phyloP scores from a whole-genome alignment of 352 stramenopile species.

The Globisporangium alternatum region DNA sequence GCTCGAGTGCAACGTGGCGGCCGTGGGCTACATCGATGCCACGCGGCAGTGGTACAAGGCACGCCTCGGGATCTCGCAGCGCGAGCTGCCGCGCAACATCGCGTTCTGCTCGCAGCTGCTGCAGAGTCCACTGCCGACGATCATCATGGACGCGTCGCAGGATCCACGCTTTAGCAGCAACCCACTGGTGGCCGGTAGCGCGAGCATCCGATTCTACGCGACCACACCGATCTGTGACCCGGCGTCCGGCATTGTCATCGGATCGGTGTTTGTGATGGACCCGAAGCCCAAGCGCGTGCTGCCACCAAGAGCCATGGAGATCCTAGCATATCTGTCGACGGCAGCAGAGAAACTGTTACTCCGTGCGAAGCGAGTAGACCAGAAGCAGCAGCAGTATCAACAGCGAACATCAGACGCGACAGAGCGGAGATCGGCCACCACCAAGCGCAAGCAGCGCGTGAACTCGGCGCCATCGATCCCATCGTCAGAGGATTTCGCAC shows the following conservation, averaged over 20 bases:
- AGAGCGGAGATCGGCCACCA: not conserved
- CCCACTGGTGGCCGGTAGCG: conserved; percentile 82
- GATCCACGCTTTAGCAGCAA: conserved; percentile 87
- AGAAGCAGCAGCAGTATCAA: conserved; percentile 1
- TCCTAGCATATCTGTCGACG: conserved; percentile 62
- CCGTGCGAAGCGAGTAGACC: not conserved
- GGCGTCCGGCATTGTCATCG: conserved; percentile 49
- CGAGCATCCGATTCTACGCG: conserved; percentile 93
- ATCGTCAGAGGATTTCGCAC: not conserved
- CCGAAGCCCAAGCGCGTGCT: conserved; percentile 43
- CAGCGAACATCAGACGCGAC: not conserved
- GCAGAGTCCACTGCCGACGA: conserved; percentile 42
- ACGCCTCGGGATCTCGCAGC: conserved; percentile 63
- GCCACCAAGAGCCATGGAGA: conserved; percentile 53
- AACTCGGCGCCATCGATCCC: conserved; percentile 21
- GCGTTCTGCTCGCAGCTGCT: conserved; percentile 65
- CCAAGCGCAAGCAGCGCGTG: conserved; percentile 23
- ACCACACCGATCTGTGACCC: conserved; percentile 66
- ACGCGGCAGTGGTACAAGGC: conserved; percentile 73
- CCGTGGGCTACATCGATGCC: conserved; percentile 62
- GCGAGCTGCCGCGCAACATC: conserved; percentile 54
- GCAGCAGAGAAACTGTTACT: conserved; percentile 50
- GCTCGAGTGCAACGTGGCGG: conserved; percentile 56
- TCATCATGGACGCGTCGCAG: conserved; percentile 78
- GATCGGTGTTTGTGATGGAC: conserved; percentile 85